Percentiles rank a stretch among this genome's conserved stretches.
Evolutionary conservation across 306 rosid species (phyloP).

Genomic region (Clitoria ternatea): DNA sequence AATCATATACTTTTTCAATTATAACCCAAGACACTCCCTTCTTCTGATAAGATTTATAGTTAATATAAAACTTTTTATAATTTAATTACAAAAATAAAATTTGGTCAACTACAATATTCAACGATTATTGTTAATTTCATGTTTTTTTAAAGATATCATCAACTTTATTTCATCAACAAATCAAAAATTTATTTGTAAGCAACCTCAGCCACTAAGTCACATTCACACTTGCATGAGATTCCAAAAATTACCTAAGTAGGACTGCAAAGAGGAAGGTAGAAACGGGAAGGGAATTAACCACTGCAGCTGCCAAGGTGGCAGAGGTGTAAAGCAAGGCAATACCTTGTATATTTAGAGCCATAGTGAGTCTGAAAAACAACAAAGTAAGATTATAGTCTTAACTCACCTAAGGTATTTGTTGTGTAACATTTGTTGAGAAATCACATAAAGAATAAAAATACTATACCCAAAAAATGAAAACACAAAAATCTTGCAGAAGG

Average conservation of each 20-base stretch:
- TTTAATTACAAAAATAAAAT: too few species aligned
- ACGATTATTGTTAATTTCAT: too few species aligned
- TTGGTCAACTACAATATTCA: too few species aligned
- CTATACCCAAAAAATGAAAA: conserved; percentile 52
- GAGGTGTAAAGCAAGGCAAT: conserved; percentile 46
- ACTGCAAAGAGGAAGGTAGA: conserved; percentile 49
- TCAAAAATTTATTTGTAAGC: too few species aligned
- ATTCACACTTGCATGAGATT: not conserved
- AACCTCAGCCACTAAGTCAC: too few species aligned
- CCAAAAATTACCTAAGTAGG: conserved; percentile 35
- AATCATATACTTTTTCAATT: not conserved
- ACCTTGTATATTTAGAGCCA: conserved; percentile 35
- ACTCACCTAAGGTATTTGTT: not conserved
- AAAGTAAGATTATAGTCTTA: not conserved
- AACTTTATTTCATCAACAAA: too few species aligned
- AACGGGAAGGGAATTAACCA: conserved; percentile 42
- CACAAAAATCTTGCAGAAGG: conserved; percentile 52
- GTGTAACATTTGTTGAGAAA: not conserved
- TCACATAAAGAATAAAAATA: not conserved
- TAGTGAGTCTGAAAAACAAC: conserved; percentile 37
- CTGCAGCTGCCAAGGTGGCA: conserved; percentile 49
- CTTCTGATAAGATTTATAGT: not conserved
- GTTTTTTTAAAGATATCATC: too few species aligned
- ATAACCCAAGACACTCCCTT: not conserved
- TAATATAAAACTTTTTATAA: too few species aligned